These are phyloP conservation scores for Trichoderma guizhouense DNA, from an alignment of 2,329 filamentous ascomycete species.

Conservation along the genomic window DNA sequence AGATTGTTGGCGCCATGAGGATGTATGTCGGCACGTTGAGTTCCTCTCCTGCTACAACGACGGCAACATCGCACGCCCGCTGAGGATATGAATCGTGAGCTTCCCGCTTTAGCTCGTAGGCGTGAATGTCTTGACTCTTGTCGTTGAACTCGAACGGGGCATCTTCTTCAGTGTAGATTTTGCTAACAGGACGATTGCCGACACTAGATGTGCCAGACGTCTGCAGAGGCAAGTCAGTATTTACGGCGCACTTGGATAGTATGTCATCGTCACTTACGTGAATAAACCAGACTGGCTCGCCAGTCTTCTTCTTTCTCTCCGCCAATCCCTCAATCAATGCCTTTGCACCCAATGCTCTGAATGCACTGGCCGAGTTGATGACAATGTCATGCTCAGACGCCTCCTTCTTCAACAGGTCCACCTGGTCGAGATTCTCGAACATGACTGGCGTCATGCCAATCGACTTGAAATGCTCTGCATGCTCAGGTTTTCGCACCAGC, in stretches of 20 bases:
- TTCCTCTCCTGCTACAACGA: conserved; percentile 38
- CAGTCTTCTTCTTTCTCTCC: conserved; percentile 34
- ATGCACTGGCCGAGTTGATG: conserved; percentile 42
- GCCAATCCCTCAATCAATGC: conserved; percentile 43
- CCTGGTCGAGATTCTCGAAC: conserved; percentile 27
- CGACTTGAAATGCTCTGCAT: conserved; percentile 24
- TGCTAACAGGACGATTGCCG: conserved; percentile 39
- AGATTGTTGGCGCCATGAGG: conserved; percentile 47
- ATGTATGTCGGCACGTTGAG: conserved; percentile 43
- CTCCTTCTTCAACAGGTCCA: conserved; percentile 20
- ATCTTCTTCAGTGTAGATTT: conserved; percentile 25
- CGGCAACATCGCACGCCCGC: conserved; percentile 42
- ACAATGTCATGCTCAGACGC: conserved; percentile 35
- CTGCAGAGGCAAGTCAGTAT: conserved; percentile 17
- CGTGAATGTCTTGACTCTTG: conserved; percentile 41
- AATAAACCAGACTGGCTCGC: conserved; percentile 37
- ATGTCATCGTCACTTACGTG: conserved; percentile 29
- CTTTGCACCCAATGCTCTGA: conserved; percentile 35
- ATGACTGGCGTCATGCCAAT: conserved; percentile 26
- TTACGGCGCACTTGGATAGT: rapidly evolving
- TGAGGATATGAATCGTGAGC: conserved; percentile 37
- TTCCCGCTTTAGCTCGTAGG: conserved; percentile 38
- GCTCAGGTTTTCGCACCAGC: conserved; percentile 28
- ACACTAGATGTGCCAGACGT: conserved; percentile 44
- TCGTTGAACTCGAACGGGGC: conserved; percentile 38